phyloP scores from a whole-genome alignment of 345 rosid species.

The Gossypium australe region DNA sequence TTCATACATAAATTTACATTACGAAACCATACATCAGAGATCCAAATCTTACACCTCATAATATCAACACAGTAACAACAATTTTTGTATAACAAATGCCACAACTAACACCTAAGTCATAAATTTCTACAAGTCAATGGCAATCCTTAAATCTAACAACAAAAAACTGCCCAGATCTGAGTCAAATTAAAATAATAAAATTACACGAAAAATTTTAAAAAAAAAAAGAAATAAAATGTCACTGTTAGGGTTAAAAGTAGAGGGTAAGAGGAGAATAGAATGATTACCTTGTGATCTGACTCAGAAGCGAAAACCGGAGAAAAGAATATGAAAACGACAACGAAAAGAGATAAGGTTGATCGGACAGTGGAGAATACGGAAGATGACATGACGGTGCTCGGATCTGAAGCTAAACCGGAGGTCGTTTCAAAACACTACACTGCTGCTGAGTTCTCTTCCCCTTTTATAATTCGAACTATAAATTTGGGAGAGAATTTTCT shows the following conservation, averaged over 20 bases:
- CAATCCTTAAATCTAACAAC: neutral
- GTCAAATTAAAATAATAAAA: neutral
- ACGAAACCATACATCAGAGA: neutral
- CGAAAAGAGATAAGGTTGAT: constrained; percentile 22
- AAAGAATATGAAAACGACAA: constrained; percentile 27
- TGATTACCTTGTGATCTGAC: constrained; percentile 82
- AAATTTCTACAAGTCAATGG: neutral
- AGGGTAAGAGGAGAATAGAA: neutral
- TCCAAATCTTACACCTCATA: neutral
- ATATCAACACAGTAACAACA: neutral
- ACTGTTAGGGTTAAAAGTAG: neutral
- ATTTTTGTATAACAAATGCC: neutral
- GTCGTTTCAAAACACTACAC: neutral
- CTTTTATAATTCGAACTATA: neutral
- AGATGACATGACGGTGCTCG: constrained; percentile 49
- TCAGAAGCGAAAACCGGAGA: constrained; percentile 58
- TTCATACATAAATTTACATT: neutral
- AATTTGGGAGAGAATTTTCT: neutral
- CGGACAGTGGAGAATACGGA: constrained; percentile 24
- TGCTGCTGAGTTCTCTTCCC: neutral
- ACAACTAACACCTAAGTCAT: neutral
- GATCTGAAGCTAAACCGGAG: constrained; percentile 36
- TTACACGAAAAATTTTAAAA: neutral
- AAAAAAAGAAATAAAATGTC: constrained; percentile 26
- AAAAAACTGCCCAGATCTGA: constrained; percentile 27